These are phyloP conservation scores for Xylariaceae sp. DNA, from an alignment of 2,329 filamentous ascomycete species.

Conservation along the genomic window DNA sequence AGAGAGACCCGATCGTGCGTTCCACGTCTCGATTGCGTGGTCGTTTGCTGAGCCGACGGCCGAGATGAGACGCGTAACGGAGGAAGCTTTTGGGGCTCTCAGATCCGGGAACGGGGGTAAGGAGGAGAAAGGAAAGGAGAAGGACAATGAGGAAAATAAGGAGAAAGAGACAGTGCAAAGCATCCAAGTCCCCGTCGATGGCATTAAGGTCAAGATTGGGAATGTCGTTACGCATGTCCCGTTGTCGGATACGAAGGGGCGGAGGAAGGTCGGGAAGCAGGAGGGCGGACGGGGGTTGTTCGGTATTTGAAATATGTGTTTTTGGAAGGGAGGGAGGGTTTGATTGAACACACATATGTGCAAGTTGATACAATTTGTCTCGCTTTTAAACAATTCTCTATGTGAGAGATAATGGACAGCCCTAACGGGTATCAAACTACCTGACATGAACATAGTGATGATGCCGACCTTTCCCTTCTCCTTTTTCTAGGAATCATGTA, in stretches of 20 bases:
- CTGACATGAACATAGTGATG: neutral
- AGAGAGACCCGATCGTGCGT: constrained; percentile 42
- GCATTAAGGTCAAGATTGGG: constrained; percentile 70
- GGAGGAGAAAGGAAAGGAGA: too few species aligned
- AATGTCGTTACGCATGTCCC: constrained; percentile 56
- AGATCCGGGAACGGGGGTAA: too few species aligned
- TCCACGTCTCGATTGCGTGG: constrained; percentile 92
- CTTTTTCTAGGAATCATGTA: neutral
- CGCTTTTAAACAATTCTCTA: too few species aligned
- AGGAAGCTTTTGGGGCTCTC: constrained; percentile 22
- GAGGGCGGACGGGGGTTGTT: constrained; percentile 13
- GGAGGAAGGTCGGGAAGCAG: neutral
- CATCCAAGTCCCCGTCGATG: constrained; percentile 49
- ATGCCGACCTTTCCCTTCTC: neutral
- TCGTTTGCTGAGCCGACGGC: constrained; percentile 52
- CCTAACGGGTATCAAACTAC: neutral
- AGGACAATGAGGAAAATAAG: too few species aligned
- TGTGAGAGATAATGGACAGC: neutral
- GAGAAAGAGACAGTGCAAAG: too few species aligned
- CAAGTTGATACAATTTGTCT: too few species aligned
- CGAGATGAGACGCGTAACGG: constrained; percentile 38
- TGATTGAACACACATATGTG: too few species aligned
- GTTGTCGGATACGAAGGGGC: constrained; percentile 28
- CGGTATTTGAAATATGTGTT: constrained; percentile 7
- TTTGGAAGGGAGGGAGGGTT: too few species aligned